These are phyloP conservation scores for Chaetomium tenue DNA, from an alignment of 495 filamentous ascomycete genomes.

Conservation along the genomic window DNA sequence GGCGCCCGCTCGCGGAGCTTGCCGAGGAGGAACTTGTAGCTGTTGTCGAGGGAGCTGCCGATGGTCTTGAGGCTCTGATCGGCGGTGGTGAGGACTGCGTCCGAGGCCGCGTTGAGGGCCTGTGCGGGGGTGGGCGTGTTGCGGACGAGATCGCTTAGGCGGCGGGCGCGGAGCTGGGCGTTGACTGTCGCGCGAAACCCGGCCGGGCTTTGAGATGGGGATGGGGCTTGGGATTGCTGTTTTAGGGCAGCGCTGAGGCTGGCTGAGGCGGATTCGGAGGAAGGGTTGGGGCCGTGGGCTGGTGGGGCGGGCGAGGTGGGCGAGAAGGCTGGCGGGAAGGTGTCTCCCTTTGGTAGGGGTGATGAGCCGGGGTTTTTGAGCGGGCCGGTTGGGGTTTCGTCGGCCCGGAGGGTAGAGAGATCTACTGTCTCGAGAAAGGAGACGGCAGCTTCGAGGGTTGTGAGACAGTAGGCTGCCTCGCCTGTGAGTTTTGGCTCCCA, in stretches of 20 bases:
- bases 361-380: constrained; percentile 51
- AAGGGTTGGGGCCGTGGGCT: constrained; percentile 22
- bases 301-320: constrained; percentile 43
- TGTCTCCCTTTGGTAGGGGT: constrained; percentile 53
- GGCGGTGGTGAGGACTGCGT: constrained; percentile 78
- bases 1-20: constrained; percentile 69
- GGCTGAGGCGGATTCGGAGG: constrained; percentile 23
- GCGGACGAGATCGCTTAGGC: constrained; percentile 80
- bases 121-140: constrained; percentile 58
- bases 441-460: constrained; percentile 92
- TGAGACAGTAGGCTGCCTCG: constrained; percentile 93
- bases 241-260: constrained; percentile 38
- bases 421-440: constrained; percentile 98
- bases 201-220: constrained; percentile 27
- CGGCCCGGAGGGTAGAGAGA: constrained; percentile 82
- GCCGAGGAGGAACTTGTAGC: constrained; percentile 91
- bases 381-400: constrained; percentile 65
- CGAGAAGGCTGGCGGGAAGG: constrained; percentile 50
- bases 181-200: constrained; percentile 40
- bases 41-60: constrained; percentile 78
- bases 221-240: constrained; percentile 33
- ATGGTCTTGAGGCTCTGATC: constrained; percentile 91
- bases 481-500: constrained; percentile 82
- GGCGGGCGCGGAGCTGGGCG: constrained; percentile 53
- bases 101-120: constrained; percentile 76